Evolutionary conservation across 768 basidiomycete genomes (phyloP).

Genomic region (Lactifluus piperatus): DNA sequence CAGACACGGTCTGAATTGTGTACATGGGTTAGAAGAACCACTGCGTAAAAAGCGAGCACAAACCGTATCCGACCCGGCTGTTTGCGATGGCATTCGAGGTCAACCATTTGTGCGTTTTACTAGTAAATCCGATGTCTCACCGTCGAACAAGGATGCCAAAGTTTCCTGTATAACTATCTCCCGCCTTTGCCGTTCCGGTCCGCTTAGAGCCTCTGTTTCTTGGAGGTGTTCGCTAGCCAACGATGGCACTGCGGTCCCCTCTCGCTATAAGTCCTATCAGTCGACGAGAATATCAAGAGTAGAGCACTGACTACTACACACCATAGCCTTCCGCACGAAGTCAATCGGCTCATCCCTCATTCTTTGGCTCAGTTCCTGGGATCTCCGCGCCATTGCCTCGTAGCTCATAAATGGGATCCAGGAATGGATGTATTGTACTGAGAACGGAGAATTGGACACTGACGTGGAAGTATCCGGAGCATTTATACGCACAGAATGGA

Average conservation of each 20-base stretch:
- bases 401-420: slow-evolving; percentile 11
- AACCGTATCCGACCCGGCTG: slow-evolving; percentile 11
- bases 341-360: slow-evolving; percentile 2
- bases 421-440: slow-evolving; percentile 8
- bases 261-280: neutral
- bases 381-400: neutral
- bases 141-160: slow-evolving; percentile 2
- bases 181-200: neutral
- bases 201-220: neutral
- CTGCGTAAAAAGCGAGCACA: neutral
- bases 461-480: no score
- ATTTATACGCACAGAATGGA: neutral
- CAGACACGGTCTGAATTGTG: neutral
- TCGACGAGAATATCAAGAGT: neutral
- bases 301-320: neutral
- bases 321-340: slow-evolving; percentile 3
- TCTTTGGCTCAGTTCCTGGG: neutral
- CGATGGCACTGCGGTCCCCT: slow-evolving; percentile 1
- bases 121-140: neutral
- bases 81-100: neutral
- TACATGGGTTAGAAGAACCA: neutral
- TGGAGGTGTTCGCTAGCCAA: slow-evolving; percentile 1
- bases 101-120: neutral
- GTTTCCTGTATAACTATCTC: neutral
- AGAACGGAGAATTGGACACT: neutral